phyloP scores from a whole-genome alignment of 495 filamentous ascomycete species.

The Podospora pseudoanserina region DNA sequence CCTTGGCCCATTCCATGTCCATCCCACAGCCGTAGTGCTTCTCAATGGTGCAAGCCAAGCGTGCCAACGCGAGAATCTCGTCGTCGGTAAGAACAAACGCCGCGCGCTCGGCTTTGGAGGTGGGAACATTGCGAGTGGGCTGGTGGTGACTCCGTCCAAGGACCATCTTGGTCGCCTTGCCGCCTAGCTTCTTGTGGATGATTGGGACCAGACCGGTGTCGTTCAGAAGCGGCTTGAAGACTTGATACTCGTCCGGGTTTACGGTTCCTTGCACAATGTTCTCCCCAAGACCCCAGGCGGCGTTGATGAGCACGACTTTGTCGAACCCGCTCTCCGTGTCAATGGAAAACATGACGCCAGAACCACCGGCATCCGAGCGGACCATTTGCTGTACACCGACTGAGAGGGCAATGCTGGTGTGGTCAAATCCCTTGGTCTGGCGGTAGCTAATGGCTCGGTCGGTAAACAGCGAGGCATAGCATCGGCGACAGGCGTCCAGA shows the following conservation, averaged over 20 bases:
- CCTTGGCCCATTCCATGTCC: slow-evolving; percentile 43
- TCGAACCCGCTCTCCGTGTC: slow-evolving; percentile 39
- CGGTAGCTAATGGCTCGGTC: slow-evolving; percentile 39
- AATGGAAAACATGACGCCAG: slow-evolving; percentile 41
- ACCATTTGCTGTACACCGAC: slow-evolving; percentile 41
- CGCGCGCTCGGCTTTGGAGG: slow-evolving; percentile 35
- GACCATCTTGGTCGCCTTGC: slow-evolving; percentile 28
- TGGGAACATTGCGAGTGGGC: slow-evolving; percentile 35
- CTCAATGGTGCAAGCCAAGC: slow-evolving; percentile 38
- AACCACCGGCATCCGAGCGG: slow-evolving; percentile 32
- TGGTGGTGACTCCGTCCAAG: slow-evolving; percentile 15
- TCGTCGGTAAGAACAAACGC: slow-evolving; percentile 30
- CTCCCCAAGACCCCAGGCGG: slow-evolving; percentile 39
- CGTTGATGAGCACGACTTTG: slow-evolving; percentile 38
- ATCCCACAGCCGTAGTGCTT: slow-evolving; percentile 37
- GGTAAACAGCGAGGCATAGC: slow-evolving; percentile 38
- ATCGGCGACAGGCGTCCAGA: slow-evolving; percentile 32
- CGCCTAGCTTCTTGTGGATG: slow-evolving; percentile 25
- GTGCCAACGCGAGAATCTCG: slow-evolving; percentile 37
- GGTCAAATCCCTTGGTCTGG: slow-evolving; percentile 35
- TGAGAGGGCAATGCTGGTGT: slow-evolving; percentile 33
- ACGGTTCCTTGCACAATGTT: slow-evolving; percentile 38
- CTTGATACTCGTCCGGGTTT: slow-evolving; percentile 39
- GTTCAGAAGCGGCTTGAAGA: slow-evolving; percentile 34
- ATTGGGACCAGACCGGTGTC: slow-evolving; percentile 22